Evolutionary conservation across 2,329 filamentous ascomycete species (phyloP), one percentile per base, ranked within the genome.

Genomic region (Penicillium fuscoglaucum): DNA sequence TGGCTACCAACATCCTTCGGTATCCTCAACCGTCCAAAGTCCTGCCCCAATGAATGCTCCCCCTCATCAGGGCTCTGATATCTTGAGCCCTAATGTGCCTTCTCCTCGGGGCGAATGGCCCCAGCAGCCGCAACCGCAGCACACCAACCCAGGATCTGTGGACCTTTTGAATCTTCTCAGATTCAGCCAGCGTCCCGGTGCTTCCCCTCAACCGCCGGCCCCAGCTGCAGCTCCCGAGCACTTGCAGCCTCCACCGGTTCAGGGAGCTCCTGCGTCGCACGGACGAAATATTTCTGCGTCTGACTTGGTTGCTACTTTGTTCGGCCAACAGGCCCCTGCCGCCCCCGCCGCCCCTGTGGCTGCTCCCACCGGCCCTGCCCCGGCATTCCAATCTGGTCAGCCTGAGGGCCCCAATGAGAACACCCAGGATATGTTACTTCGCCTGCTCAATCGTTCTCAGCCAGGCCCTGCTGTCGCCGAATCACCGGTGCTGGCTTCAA

Each of bases 361-460:
- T 56, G 65, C 69, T 33, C 64, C 72, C 15, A 61, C 70, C 21
- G 64, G 73, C 19, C 62, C 76, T 13, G 69, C 58, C 21, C 44
- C 43, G 4, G n/a, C 41, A 37, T 47, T 55, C n/a, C 62, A 66
- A 24, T 56, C 60, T 55, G 61, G 65, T 65, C 60, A 69, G 60
- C 58, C 60, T 35, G 70, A 66, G 13, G 62, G 64, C 35, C 61
- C 62, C 31, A 65, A 63, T 47, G 82, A 86, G 47, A 88, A 91
- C 73, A 90, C 92, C 5, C 90, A 96, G 74, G 88, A 93, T 63
- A 90, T 95, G 70, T 82, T 99, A 48, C 85, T 98, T 61, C 89
- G 91, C 67, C 82, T 98, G 58, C 83, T 99, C 63, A 95, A 92
- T 70, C 87, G 89, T 49, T 87, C 90, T 52, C 92, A 73, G 46